phyloP scores from a whole-genome alignment of 148 eudicot genomes.

The Spergularia marina region DNA sequence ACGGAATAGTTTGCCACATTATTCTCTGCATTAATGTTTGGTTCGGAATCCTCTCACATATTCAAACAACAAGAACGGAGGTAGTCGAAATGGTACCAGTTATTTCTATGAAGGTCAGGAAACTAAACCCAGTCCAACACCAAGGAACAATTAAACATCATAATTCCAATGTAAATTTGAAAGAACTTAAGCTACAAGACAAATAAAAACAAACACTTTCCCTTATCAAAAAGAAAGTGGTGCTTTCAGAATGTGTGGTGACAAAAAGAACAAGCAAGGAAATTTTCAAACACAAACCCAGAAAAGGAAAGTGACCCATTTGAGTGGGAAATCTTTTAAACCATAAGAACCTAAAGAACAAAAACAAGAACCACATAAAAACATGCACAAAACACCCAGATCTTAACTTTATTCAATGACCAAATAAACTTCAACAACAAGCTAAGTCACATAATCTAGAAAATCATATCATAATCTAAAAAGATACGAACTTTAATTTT shows the following conservation, averaged over 20 bases:
- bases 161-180: constrained; percentile 13
- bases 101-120: not conserved
- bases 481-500: too few relatives aligned
- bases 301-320: constrained; percentile 32
- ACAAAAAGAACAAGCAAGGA: constrained; percentile 22
- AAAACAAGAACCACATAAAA: constrained; percentile 24
- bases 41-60: too few relatives aligned
- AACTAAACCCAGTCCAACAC: constrained; percentile 11
- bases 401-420: constrained; percentile 36
- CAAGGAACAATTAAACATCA: constrained; percentile 5
- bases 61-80: too few relatives aligned
- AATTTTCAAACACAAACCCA: constrained; percentile 22
- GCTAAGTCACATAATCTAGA: not conserved
- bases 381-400: constrained; percentile 35
- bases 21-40: too few relatives aligned
- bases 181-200: constrained; percentile 25
- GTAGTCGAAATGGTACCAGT: not conserved
- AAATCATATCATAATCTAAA: not conserved
- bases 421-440: constrained; percentile 12
- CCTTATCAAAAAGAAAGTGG: constrained; percentile 34
- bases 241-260: constrained; percentile 26
- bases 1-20: not conserved
- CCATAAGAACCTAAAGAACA: not conserved
- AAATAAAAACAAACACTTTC: constrained; percentile 24
- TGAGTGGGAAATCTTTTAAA: constrained; percentile 6